phyloP scores from a whole-genome alignment of 176 grass and related monocot genomes.

The Musa itinerans region DNA sequence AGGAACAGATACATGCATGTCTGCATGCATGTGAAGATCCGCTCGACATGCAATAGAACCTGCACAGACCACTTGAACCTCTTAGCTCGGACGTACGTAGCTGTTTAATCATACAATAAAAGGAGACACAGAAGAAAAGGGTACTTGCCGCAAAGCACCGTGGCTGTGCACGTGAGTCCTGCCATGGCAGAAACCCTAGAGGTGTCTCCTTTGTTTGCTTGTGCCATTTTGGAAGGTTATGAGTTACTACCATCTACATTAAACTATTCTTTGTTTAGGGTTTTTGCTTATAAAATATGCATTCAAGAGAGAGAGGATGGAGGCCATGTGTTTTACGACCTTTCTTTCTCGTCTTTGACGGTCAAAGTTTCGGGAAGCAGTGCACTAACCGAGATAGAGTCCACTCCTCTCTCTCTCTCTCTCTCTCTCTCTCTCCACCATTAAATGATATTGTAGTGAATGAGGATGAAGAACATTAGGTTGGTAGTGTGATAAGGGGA shows the following conservation, averaged over 20 bases:
- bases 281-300: too few species aligned
- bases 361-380: slow-evolving; percentile 63
- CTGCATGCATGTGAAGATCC: too few species aligned
- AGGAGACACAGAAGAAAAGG: too few species aligned
- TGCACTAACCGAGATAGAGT: slow-evolving; percentile 60
- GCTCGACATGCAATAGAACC: too few species aligned
- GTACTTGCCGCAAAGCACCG: too few species aligned
- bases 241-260: neutral
- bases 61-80: too few species aligned
- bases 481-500: neutral
- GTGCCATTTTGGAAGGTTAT: neutral
- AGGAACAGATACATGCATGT: too few species aligned
- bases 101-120: too few species aligned
- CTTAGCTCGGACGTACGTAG: too few species aligned
- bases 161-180: slow-evolving; percentile 22
- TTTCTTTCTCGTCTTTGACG: slow-evolving; percentile 32
- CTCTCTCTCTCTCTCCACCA: slow-evolving; percentile 27
- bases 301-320: neutral
- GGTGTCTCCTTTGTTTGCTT: neutral
- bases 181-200: neutral
- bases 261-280: too few species aligned
- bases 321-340: neutral
- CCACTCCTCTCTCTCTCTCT: slow-evolving; percentile 30
- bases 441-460: neutral
- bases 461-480: slow-evolving; percentile 11